phyloP scores from a whole-genome alignment of 768 basidiomycete genomes.

The Pisolithus orientalis region DNA sequence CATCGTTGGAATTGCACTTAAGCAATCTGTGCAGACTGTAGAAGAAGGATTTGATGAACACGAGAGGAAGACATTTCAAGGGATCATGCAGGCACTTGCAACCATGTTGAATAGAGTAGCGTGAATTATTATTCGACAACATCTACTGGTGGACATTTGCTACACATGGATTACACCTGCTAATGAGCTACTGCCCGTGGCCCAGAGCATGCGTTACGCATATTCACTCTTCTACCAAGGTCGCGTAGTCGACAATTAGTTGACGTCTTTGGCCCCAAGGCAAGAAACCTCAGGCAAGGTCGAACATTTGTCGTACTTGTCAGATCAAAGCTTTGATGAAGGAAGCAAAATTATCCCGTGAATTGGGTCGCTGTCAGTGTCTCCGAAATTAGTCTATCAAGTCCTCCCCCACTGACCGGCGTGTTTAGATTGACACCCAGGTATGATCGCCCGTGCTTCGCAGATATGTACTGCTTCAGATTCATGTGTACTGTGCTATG shows the following conservation, averaged over 20 bases:
- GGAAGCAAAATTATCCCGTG: conserved; percentile 13
- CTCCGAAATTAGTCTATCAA: background rate
- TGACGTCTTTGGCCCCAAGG: conserved; percentile 18
- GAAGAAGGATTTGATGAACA: conserved; percentile 25
- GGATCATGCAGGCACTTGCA: conserved; percentile 44
- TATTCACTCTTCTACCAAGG: conserved; percentile 23
- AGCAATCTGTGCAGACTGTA: conserved; percentile 26
- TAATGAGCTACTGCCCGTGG: conserved; percentile 11
- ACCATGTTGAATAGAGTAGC: conserved; percentile 23
- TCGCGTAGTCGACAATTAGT: conserved; percentile 13
- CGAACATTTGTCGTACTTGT: conserved; percentile 21
- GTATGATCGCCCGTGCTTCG: background rate
- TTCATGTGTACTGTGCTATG: too few species aligned
- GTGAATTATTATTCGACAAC: background rate
- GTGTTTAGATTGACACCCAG: background rate
- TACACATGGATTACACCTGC: conserved; percentile 15
- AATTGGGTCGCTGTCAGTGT: conserved; percentile 15
- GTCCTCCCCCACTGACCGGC: background rate
- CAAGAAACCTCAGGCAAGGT: conserved; percentile 17
- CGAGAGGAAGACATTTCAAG: conserved; percentile 42
- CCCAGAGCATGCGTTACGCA: conserved; percentile 25
- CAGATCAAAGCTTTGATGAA: conserved; percentile 27
- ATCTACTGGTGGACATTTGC: background rate
- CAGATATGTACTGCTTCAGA: background rate
- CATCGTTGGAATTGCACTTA: conserved; percentile 70